phyloP scores from a whole-genome alignment of 306 rosid genomes.

The Cicer chorassanicum region DNA sequence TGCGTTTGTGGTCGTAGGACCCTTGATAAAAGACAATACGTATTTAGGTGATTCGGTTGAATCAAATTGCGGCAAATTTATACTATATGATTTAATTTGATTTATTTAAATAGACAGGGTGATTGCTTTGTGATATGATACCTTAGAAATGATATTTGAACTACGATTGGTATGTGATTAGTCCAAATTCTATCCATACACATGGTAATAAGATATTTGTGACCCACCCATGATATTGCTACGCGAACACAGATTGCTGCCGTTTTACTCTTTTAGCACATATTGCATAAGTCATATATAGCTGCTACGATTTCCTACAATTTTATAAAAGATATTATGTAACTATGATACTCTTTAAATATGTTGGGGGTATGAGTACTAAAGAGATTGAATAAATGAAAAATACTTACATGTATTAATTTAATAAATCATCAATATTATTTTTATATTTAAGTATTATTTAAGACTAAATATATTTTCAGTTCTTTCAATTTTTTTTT shows the following conservation, averaged over 20 bases:
- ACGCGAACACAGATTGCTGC: neutral
- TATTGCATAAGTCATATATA: neutral
- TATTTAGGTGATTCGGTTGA: slow-evolving; percentile 37
- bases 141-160: slow-evolving; percentile 30
- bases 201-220: slow-evolving; percentile 2
- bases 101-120: slow-evolving; percentile 17
- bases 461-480: no score
- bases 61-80: slow-evolving; percentile 35
- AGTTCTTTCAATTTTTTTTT: no score
- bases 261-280: neutral
- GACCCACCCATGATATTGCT: slow-evolving; percentile 19
- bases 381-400: no score
- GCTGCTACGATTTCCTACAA: neutral
- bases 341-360: no score
- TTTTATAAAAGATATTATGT: no score
- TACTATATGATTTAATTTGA: slow-evolving; percentile 24
- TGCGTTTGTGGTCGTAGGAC: slow-evolving; percentile 40
- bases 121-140: slow-evolving; percentile 41
- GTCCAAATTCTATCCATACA: slow-evolving; percentile 23
- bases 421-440: no score
- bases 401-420: no score
- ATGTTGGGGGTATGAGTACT: no score
- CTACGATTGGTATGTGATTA: slow-evolving; percentile 14
- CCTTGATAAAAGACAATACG: slow-evolving; percentile 19
- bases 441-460: no score